These are phyloP conservation scores for Fulvia fulva DNA, from an alignment of 2,329 filamentous ascomycete genomes.

Conservation along the genomic window DNA sequence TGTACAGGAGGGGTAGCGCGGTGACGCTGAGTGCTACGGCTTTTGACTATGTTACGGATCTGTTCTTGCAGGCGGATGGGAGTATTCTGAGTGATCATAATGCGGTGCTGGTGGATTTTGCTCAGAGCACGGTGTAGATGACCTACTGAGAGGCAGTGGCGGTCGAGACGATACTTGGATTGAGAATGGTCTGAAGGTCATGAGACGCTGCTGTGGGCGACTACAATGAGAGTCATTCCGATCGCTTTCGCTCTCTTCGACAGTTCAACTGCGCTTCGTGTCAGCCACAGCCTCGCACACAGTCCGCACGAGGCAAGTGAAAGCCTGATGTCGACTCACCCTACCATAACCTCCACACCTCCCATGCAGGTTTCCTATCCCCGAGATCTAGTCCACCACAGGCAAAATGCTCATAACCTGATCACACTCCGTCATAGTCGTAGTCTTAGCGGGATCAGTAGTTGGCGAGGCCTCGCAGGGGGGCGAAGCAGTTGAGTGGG, in stretches of 20 bases:
- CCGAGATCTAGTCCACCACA: not conserved
- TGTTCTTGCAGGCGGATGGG: conserved; percentile 57
- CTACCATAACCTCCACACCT: too few relatives aligned
- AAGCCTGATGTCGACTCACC: too few relatives aligned
- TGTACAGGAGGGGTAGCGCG: conserved; percentile 50
- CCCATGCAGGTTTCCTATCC: not conserved
- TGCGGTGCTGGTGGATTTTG: conserved; percentile 54
- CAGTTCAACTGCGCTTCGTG: too few relatives aligned
- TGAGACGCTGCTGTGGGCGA: too few relatives aligned
- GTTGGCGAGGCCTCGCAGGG: conserved; percentile 6
- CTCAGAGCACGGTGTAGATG: not conserved
- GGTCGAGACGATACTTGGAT: not conserved
- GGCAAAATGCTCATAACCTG: conserved; percentile 20
- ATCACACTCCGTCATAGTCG: conserved; percentile 19
- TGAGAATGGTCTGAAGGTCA: too few relatives aligned
- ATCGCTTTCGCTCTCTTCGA: too few relatives aligned
- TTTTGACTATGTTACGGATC: conserved; percentile 54
- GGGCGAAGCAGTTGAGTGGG: conserved; percentile 8
- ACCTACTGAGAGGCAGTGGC: too few relatives aligned
- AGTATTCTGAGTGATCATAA: conserved; percentile 62
- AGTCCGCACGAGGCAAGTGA: too few relatives aligned
- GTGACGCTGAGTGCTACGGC: conserved; percentile 46
- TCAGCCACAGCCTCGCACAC: too few relatives aligned
- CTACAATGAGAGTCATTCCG: too few relatives aligned
- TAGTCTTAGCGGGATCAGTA: not conserved